Evolutionary conservation across 2,329 filamentous ascomycete species (phyloP), one percentile per base, ranked within the genome.

Genomic region (Emmonsiellopsis sp.): DNA sequence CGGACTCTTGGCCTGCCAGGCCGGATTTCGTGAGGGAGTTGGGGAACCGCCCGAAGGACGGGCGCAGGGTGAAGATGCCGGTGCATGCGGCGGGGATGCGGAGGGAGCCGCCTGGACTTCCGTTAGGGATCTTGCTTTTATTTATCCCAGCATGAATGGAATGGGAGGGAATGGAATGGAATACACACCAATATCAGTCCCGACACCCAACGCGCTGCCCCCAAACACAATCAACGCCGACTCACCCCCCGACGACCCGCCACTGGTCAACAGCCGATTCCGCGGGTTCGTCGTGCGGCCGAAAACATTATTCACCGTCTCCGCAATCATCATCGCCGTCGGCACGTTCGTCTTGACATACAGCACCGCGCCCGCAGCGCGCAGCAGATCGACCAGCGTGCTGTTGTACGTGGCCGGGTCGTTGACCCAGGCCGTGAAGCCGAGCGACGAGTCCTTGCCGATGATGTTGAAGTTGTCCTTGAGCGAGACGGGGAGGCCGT

Each of bases 371-470:
- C 73, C 85, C 0, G 81, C 72, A 13, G 74, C 71, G 17, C 79
- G 68, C 4, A 88, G 67, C 1, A 85, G 68, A 7, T 79, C 73
- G 0, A 85, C 78, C 10, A 86, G 68, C 0, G 76, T 74, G 0
- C 80, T 75, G 62, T 85, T 78, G 57, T 73, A 66, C 32, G 67
- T 65, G 13, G 78, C 81, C 0, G 84, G 55, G 27, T 57, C 48
- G 17, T 59, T 57, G 9, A 53, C 59, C 48, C 42, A 57, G n/a
- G 47, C 51, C 8, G 52, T 57, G 52, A 61, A 54, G 7, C 58
- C 59, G 8, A 58, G 36, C 2, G 57, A 57, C 11, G 59, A 57
- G 33, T 59, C 58, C 48, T 58, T 58, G 42, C 58, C 58, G 17
- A 49, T 51, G 60, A 66, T 62, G 45, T 70, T 66, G 57, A 71